Conservation (phyloP, 352 stramenopile species). For the Phytophthora foliorum region DNA sequence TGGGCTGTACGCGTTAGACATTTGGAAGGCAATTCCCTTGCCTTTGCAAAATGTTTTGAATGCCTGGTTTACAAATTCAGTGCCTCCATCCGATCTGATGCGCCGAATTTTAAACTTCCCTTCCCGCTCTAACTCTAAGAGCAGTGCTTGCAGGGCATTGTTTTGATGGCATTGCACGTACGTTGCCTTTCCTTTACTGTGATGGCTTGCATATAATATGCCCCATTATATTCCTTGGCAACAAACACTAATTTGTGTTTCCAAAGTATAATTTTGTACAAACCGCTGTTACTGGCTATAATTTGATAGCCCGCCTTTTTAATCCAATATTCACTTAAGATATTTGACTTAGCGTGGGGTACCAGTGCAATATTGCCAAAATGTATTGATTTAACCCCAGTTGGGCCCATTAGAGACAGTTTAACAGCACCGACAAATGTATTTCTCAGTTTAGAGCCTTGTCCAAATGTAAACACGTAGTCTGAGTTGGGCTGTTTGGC, state of each 20-base stretch:
- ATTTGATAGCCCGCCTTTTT: slow-evolving; percentile 9
- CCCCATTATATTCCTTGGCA: slow-evolving; percentile 3
- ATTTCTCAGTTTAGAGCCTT: slow-evolving; percentile 16
- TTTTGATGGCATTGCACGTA: slow-evolving; percentile 2
- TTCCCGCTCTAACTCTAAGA: slow-evolving; percentile 6
- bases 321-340: slow-evolving; percentile 5
- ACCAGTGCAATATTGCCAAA: not conserved
- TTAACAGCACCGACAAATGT: slow-evolving; percentile 7
- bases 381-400: not conserved
- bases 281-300: not conserved
- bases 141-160: not conserved
- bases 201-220: slow-evolving; percentile 3
- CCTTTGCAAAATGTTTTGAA: slow-evolving; percentile 19
- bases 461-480: slow-evolving; percentile 11
- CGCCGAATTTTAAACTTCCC: slow-evolving; percentile 11
- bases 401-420: not conserved
- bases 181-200: slow-evolving; percentile 1
- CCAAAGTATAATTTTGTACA: slow-evolving; percentile 10
- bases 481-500: slow-evolving; percentile 3
- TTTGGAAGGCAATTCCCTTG: slow-evolving; percentile 15
- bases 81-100: slow-evolving; percentile 17
- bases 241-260: slow-evolving; percentile 15
- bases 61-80: slow-evolving; percentile 21
- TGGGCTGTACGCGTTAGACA: slow-evolving; percentile 11
- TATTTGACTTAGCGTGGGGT: slow-evolving; percentile 5